Conservation (phyloP, 2,329 filamentous ascomycete species). For the Hypoxylon sp. region DNA sequence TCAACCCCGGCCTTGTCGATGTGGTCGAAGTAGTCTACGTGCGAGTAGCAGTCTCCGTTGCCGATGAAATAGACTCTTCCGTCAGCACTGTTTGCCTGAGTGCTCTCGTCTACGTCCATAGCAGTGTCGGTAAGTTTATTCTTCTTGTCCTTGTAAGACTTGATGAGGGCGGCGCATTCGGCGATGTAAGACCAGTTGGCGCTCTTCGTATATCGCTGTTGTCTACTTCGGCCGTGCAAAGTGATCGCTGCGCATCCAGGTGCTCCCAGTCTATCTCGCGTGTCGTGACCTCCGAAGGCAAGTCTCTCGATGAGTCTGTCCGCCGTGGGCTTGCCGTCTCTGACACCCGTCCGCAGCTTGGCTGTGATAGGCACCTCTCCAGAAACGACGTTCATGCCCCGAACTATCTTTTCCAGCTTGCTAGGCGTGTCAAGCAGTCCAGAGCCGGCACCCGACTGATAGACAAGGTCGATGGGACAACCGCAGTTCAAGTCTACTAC, state of each 20-base stretch:
- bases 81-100: constrained; percentile 72
- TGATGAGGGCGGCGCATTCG: constrained; percentile 87
- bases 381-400: constrained; percentile 95
- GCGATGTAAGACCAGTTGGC: constrained; percentile 98
- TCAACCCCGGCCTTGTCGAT: constrained; percentile 84
- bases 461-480: constrained; percentile 96
- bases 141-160: constrained; percentile 78
- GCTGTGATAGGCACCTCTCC: constrained; percentile 91
- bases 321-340: constrained; percentile 81
- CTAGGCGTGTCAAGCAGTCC: constrained; percentile 88
- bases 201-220: constrained; percentile 90
- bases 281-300: constrained; percentile 81
- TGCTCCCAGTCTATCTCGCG: constrained; percentile 75
- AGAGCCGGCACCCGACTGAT: constrained; percentile 86
- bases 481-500: constrained; percentile 97
- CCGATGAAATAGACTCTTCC: constrained; percentile 90
- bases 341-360: constrained; percentile 94
- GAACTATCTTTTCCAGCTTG: constrained; percentile 93
- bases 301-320: constrained; percentile 85
- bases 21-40: constrained; percentile 85
- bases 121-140: constrained; percentile 79
- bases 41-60: constrained; percentile 96
- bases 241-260: constrained; percentile 95
- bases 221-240: constrained; percentile 90
- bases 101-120: constrained; percentile 79